Evolutionary conservation across 768 basidiomycete genomes (phyloP).

Genomic region (Terana coerulea): DNA sequence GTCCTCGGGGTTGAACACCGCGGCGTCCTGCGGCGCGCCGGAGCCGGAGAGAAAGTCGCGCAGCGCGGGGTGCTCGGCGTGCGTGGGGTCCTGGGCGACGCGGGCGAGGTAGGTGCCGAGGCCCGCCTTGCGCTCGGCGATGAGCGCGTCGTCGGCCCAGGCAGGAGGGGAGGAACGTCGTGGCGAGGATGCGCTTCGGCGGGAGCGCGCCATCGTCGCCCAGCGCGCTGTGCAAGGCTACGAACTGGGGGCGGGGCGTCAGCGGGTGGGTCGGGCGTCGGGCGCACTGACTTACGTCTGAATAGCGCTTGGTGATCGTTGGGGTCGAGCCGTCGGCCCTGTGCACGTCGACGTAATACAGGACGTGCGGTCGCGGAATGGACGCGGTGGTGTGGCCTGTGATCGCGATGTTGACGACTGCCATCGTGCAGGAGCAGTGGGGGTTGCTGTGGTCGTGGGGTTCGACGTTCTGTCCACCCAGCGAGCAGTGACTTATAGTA

Average conservation of each 20-base stretch:
- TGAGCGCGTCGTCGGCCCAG: constrained; percentile 51
- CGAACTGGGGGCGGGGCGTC: constrained; percentile 27
- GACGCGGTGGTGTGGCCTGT: constrained; percentile 44
- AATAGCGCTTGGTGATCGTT: constrained; percentile 37
- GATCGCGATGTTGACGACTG: constrained; percentile 28
- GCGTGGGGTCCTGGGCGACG: too few relatives aligned
- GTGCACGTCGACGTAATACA: constrained; percentile 39
- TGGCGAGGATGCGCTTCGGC: constrained; percentile 47
- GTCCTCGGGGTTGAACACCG: constrained; percentile 36
- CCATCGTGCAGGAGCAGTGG: too few relatives aligned
- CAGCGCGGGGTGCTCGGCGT: too few relatives aligned
- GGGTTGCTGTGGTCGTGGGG: too few relatives aligned
- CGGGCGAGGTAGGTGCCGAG: constrained; percentile 39
- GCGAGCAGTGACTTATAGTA: too few relatives aligned
- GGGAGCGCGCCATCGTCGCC: constrained; percentile 40
- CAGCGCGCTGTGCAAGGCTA: constrained; percentile 38
- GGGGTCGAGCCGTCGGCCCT: constrained; percentile 31
- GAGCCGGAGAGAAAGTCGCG: not conserved
- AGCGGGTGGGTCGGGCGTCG: not conserved
- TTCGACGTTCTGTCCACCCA: too few relatives aligned
- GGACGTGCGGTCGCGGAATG: constrained; percentile 41
- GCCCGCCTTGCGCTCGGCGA: constrained; percentile 48
- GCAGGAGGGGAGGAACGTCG: constrained; percentile 46
- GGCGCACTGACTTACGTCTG: constrained; percentile 34
- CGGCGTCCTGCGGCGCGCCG: constrained; percentile 22